Evolutionary conservation across 2,329 filamentous ascomycete species (phyloP), one percentile per base, ranked within the genome.

Genomic region (Corinectria fuckeliana): DNA sequence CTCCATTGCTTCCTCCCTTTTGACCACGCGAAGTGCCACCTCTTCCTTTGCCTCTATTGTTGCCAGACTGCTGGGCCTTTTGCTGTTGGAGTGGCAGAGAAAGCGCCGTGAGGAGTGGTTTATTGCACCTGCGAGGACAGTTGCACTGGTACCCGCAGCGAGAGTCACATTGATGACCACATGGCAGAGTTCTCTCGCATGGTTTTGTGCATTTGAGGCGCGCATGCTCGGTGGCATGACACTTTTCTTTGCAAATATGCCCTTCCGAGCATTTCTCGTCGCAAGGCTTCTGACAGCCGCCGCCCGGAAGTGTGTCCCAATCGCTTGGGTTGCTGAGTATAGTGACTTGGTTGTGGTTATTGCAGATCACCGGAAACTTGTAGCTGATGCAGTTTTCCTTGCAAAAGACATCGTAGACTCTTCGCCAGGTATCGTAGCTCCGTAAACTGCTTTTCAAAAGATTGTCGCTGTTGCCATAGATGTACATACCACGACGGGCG

Each of bases 401-500:
- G 2, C 70, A 69, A 69, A 89, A 82, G 1, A 74, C 68, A 0
- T 72, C 11, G 5, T 76, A 59, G 2, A 83, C 74, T 11, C 66
- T 71, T 79, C 70, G 14, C 82, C 81, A 85, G 23, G 75, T 74
- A 9, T 64, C 28, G 20, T 47, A 56, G 0, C 80, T 78, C 10
- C 80, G 81, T 0, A 73, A 66, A 13, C 72, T 71, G 1, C 81
- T 81, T 0, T 85, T 66, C 6, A 85, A 63, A 1, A 85, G 63
- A 32, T 83, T 85, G 8, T 81, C 67, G 11, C 84, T 84, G 68
- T 96, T 92, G 1, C 93, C 93, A 71, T 97, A 96, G 36, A 97
- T 81, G 74, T 93, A 96, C 59, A 97, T 87, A 0, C 92, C 92
- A 5, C 88, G 82, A 56, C 86, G 88, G 3, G 93, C 93, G 53